Percentiles rank a stretch among this genome's conserved stretches.
Conservation (phyloP, 768 basidiomycete species). For the Mycena floridula region DNA sequence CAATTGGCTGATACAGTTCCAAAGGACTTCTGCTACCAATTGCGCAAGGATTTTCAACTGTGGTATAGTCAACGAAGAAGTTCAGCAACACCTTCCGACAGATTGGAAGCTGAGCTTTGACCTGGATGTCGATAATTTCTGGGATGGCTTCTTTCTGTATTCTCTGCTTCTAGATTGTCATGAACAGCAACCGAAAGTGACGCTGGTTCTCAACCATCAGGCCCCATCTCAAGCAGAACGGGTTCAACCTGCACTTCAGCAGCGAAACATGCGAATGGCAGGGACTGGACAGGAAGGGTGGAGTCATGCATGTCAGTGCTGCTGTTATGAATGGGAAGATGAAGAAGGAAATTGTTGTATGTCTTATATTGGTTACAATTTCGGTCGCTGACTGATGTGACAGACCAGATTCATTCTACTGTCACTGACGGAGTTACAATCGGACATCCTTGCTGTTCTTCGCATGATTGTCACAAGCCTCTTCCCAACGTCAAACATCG, state of each 20-base stretch:
- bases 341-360: constrained; percentile 7
- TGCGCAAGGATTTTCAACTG: background rate
- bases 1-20: too few relatives aligned
- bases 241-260: background rate
- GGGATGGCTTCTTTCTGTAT: background rate
- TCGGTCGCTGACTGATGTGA: constrained; percentile 21
- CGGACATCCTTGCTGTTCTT: constrained; percentile 19
- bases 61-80: background rate
- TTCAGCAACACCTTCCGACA: background rate
- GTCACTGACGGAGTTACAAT: constrained; percentile 21
- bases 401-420: constrained; percentile 9
- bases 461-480: constrained; percentile 17
- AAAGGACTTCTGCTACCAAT: background rate
- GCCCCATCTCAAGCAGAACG: background rate
- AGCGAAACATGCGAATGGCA: background rate
- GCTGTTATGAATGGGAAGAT: constrained; percentile 13
- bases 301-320: constrained; percentile 23
- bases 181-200: background rate
- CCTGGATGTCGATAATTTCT: background rate
- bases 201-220: background rate
- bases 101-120: constrained; percentile 5
- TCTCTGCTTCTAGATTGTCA: background rate
- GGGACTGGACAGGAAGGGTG: constrained; percentile 18
- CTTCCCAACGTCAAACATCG: constrained; percentile 8
- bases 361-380: constrained; percentile 6